Conservation (phyloP, 768 basidiomycete species). For the Tephrocybe rancida region DNA sequence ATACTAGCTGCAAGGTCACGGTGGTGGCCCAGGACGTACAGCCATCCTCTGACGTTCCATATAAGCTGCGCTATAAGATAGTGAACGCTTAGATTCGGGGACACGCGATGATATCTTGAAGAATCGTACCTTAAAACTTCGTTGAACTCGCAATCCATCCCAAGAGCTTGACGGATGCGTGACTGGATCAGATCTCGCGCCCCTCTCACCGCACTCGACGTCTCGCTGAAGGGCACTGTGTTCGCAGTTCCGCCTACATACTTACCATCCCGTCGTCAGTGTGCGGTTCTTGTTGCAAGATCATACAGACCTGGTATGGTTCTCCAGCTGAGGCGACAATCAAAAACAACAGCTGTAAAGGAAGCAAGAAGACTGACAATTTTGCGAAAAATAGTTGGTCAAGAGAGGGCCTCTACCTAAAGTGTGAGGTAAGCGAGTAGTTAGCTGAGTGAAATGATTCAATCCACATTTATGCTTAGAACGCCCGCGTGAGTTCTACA, state of each 20-base stretch:
- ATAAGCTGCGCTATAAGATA: conserved; percentile 70
- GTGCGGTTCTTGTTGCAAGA: neutral
- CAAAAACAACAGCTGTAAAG: neutral
- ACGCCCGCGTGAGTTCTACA: neutral
- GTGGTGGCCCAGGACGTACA: conserved; percentile 37
- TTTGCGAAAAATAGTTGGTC: conserved; percentile 86
- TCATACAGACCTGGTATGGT: conserved; percentile 66
- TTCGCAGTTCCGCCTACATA: conserved; percentile 79
- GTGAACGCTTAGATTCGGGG: too few species aligned
- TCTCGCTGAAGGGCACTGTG: conserved; percentile 64
- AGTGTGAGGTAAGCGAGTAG: neutral
- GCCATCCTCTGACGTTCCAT: conserved; percentile 88
- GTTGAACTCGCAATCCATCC: conserved; percentile 53
- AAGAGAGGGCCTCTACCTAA: conserved; percentile 70
- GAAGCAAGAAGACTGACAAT: conserved; percentile 49
- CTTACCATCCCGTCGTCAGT: conserved; percentile 32
- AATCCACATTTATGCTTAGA: conserved; percentile 66
- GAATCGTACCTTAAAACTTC: conserved; percentile 62
- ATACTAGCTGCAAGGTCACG: neutral
- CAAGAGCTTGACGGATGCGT: conserved; percentile 52
- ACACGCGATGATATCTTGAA: neutral
- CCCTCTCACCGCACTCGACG: conserved; percentile 57
- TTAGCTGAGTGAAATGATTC: neutral
- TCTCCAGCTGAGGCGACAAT: conserved; percentile 59
- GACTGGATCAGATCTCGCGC: conserved; percentile 62